Evolutionary conservation across 2,329 filamentous ascomycete species (phyloP).

Genomic region (Xylariaceae sp.): DNA sequence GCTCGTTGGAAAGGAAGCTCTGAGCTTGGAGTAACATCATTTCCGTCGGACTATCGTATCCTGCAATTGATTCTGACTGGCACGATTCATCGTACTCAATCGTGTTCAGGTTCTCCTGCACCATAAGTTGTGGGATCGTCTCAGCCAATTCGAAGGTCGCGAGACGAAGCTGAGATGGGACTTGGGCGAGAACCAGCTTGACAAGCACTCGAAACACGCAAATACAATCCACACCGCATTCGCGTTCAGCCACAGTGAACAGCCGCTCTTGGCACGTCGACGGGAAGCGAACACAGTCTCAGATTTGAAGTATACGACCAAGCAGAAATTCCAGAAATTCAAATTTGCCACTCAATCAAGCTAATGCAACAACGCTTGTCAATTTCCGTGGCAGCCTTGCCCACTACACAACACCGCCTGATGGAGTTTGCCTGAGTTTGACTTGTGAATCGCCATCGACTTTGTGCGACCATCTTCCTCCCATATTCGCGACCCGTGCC

Average conservation of each 20-base stretch:
- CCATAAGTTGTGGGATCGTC: not conserved
- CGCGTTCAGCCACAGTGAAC: not conserved
- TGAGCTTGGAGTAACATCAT: too few relatives aligned
- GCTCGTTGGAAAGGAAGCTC: too few relatives aligned
- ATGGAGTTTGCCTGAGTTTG: not conserved
- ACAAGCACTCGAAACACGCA: not conserved
- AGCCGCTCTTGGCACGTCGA: not conserved
- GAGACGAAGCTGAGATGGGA: constrained; percentile 17
- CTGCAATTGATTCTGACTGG: too few relatives aligned
- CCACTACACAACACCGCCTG: constrained; percentile 24
- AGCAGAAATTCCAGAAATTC: not conserved
- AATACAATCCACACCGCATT: not conserved
- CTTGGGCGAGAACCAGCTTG: not conserved
- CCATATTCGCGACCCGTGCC: constrained; percentile 18
- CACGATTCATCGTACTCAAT: not conserved
- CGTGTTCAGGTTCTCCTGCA: constrained; percentile 31
- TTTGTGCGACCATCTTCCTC: constrained; percentile 4
- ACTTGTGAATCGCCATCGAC: constrained; percentile 22
- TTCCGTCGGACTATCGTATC: too few relatives aligned
- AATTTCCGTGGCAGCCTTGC: constrained; percentile 27
- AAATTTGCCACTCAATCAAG: not conserved
- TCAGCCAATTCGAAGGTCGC: not conserved
- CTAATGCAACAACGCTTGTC: constrained; percentile 11
- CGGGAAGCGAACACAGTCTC: not conserved
- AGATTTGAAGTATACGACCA: not conserved